phyloP scores from a whole-genome alignment of 768 basidiomycete species.

The Amanita brunnescens region DNA sequence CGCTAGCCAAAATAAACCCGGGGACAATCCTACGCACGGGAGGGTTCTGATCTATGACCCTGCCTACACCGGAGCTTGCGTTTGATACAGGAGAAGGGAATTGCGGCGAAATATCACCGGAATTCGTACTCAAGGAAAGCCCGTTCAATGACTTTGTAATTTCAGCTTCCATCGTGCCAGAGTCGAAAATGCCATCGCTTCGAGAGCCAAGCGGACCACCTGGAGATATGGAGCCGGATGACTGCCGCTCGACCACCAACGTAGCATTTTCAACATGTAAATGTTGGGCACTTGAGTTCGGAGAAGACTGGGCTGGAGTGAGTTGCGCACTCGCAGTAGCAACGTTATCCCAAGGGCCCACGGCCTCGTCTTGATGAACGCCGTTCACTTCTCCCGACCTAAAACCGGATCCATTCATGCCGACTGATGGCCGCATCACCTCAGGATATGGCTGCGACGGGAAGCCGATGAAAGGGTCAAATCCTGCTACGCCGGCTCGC shows the following conservation, averaged over 20 bases:
- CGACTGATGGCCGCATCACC: background rate
- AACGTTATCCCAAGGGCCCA: constrained; percentile 38
- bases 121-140: constrained; percentile 44
- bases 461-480: constrained; percentile 74
- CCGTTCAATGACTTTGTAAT: constrained; percentile 33
- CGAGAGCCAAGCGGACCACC: constrained; percentile 21
- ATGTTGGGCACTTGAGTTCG: background rate
- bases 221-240: constrained; percentile 23
- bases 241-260: background rate
- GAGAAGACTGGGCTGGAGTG: constrained; percentile 22
- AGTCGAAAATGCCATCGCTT: constrained; percentile 13
- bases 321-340: constrained; percentile 18
- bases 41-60: constrained; percentile 82
- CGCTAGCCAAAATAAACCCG: constrained; percentile 1
- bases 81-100: constrained; percentile 70
- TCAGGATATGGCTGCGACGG: constrained; percentile 16
- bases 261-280: background rate
- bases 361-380: constrained; percentile 21
- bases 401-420: background rate
- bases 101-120: constrained; percentile 60
- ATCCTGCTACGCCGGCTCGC: constrained; percentile 40
- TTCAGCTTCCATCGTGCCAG: constrained; percentile 19
- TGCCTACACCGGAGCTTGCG: constrained; percentile 37
- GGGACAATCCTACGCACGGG: constrained; percentile 44
- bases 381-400: constrained; percentile 5